phyloP scores from a whole-genome alignment of 2,329 filamentous ascomycete genomes.

The Mollisia scopiformis region DNA sequence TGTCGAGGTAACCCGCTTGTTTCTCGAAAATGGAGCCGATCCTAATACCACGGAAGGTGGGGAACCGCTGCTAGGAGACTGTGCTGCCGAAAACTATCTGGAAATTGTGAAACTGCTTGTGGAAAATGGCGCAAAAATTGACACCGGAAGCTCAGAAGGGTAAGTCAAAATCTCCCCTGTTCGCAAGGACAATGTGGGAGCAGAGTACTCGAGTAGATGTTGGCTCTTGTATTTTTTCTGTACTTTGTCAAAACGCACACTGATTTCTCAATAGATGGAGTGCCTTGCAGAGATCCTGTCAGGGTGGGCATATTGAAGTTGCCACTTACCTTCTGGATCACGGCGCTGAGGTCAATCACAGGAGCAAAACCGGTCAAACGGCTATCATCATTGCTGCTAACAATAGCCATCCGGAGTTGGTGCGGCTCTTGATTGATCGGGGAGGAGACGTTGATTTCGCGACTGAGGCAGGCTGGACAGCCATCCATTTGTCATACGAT shows the following conservation, averaged over 20 bases:
- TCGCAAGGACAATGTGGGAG: too few relatives aligned
- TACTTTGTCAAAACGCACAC: too few relatives aligned
- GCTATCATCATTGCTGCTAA: slow-evolving; percentile 29
- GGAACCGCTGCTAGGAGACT: neutral
- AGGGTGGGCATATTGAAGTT: slow-evolving; percentile 24
- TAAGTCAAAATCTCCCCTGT: too few relatives aligned
- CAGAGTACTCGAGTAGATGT: too few relatives aligned
- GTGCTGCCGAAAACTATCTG: neutral
- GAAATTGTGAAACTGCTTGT: slow-evolving; percentile 28
- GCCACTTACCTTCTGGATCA: slow-evolving; percentile 32
- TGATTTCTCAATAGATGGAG: too few relatives aligned
- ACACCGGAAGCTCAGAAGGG: slow-evolving; percentile 30
- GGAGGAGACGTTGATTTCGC: slow-evolving; percentile 7
- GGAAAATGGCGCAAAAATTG: slow-evolving; percentile 29
- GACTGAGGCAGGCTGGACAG: slow-evolving; percentile 6
- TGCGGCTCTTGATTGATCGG: slow-evolving; percentile 19
- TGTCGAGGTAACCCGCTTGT: slow-evolving; percentile 11
- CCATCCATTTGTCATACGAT: neutral
- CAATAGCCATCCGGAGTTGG: slow-evolving; percentile 13
- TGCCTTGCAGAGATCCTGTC: slow-evolving; percentile 33
- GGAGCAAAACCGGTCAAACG: slow-evolving; percentile 3
- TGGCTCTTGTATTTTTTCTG: too few relatives aligned
- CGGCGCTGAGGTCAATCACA: slow-evolving; percentile 30
- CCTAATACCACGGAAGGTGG: neutral
- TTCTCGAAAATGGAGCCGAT: slow-evolving; percentile 19